A percentile compares a stretch with the other conserved stretches of the same genome.
These are phyloP conservation scores for Paraphoma chrysanthemicola DNA, from an alignment of 2,329 filamentous ascomycete species.

Conservation along the genomic window DNA sequence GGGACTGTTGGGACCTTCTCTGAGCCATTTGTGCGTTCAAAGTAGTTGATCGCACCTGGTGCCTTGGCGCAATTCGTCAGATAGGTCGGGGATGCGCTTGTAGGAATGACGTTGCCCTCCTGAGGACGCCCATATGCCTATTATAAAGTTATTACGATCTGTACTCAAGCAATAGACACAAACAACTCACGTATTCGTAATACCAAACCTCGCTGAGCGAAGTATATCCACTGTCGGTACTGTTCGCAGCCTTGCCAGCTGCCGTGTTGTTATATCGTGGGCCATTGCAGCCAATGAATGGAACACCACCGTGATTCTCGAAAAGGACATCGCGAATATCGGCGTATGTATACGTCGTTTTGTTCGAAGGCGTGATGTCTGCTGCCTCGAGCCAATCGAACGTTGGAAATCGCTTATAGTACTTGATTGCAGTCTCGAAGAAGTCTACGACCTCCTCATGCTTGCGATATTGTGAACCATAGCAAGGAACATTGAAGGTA, in stretches of 20 bases:
- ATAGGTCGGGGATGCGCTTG: conserved; percentile 56
- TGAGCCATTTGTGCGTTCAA: conserved; percentile 56
- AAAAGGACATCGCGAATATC: conserved; percentile 61
- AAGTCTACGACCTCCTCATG: conserved; percentile 69
- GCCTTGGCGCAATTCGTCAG: conserved; percentile 64
- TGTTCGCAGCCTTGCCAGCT: conserved; percentile 57
- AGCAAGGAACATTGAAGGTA: conserved; percentile 71
- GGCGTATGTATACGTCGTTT: conserved; percentile 61
- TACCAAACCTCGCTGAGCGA: conserved; percentile 71
- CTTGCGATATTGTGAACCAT: conserved; percentile 63
- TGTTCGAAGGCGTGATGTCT: conserved; percentile 65
- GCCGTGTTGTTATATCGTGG: conserved; percentile 67
- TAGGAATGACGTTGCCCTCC: conserved; percentile 55
- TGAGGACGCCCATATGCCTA: conserved; percentile 62
- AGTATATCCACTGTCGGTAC: conserved; percentile 63
- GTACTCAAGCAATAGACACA: neutral
- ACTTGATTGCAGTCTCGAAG: conserved; percentile 66
- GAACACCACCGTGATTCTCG: conserved; percentile 60
- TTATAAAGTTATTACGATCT: neutral
- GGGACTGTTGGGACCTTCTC: conserved; percentile 37
- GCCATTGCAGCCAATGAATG: conserved; percentile 68
- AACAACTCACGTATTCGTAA: conserved; percentile 61
- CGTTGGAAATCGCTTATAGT: conserved; percentile 66
- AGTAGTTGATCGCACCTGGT: conserved; percentile 62
- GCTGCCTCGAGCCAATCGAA: conserved; percentile 64